Conservation (phyloP, 73 alveolate genomes). For the Paramecium biaurelia region DNA sequence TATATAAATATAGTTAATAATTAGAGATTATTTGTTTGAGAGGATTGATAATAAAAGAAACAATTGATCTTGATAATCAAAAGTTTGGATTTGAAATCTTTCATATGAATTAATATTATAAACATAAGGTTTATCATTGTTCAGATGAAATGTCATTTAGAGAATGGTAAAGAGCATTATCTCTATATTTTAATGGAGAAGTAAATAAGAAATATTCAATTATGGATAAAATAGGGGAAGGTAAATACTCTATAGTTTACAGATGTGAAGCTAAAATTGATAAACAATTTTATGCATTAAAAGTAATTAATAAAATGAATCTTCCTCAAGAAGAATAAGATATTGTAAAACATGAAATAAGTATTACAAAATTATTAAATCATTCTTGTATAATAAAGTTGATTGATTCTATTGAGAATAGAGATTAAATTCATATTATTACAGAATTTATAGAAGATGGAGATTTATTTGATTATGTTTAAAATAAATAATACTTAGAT, state of each 20-base stretch:
- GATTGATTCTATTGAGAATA: not conserved
- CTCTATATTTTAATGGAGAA: conserved; percentile 31
- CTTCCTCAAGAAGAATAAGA: not conserved
- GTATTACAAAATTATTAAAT: not conserved
- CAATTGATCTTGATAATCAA: not conserved
- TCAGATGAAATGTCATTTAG: not conserved
- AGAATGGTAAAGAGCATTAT: conserved; percentile 5
- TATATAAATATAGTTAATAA: not conserved
- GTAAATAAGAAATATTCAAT: conserved; percentile 4
- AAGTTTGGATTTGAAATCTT: conserved; percentile 13
- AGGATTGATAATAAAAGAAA: not conserved
- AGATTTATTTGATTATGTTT: conserved; percentile 25
- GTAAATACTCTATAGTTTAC: not conserved
- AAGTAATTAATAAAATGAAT: not conserved
- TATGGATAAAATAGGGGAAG: not conserved
- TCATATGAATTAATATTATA: not conserved
- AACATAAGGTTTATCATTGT: not conserved
- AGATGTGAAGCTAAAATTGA: not conserved
- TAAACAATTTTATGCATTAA: not conserved
- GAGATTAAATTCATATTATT: not conserved
- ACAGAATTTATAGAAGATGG: conserved; percentile 22
- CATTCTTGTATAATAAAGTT: conserved; percentile 25
- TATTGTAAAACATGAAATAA: not conserved
- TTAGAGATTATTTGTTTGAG: conserved; percentile 16
- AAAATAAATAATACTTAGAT: not conserved